Evolutionary conservation across 345 rosid species (phyloP).

Genomic region (Cardiospermum halicacabum): DNA sequence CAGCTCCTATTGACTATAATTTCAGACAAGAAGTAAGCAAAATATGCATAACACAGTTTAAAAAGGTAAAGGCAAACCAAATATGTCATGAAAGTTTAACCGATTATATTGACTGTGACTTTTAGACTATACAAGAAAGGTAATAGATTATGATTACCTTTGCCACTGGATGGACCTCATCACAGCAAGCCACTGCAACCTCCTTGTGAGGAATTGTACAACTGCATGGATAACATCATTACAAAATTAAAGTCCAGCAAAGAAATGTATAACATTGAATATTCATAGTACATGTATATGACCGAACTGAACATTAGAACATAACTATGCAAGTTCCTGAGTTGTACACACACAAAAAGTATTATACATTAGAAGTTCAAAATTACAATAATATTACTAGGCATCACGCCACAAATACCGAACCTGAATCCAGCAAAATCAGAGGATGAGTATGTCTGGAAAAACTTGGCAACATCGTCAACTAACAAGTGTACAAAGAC

Average conservation of each 20-base stretch:
- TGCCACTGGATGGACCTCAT: slow-evolving; percentile 86
- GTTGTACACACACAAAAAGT: background rate
- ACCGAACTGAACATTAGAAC: background rate
- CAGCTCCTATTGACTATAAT: slow-evolving; percentile 92
- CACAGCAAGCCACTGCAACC: slow-evolving; percentile 74
- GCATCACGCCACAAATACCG: slow-evolving; percentile 1
- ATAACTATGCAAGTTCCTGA: background rate
- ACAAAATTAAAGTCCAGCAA: background rate
- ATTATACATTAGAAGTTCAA: background rate
- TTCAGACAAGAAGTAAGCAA: slow-evolving; percentile 19
- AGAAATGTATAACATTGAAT: slow-evolving; percentile 7
- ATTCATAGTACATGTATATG: background rate
- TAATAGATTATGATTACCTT: slow-evolving; percentile 42
- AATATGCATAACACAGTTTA: slow-evolving; percentile 6
- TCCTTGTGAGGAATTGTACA: slow-evolving; percentile 93
- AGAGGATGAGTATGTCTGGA: slow-evolving; percentile 66
- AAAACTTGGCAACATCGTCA: slow-evolving; percentile 68
- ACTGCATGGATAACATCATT: slow-evolving; percentile 40
- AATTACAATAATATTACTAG: background rate
- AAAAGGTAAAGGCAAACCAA: slow-evolving; percentile 6
- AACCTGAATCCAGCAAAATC: slow-evolving; percentile 97
- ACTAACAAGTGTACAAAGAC: slow-evolving; percentile 74
- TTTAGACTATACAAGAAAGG: background rate
- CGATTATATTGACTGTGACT: slow-evolving; percentile 1
- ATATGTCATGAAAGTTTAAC: too few species aligned